Base-by-base conservation (phyloP, 2,329 filamentous ascomycete species). In the Penicillium olsonii region DNA sequence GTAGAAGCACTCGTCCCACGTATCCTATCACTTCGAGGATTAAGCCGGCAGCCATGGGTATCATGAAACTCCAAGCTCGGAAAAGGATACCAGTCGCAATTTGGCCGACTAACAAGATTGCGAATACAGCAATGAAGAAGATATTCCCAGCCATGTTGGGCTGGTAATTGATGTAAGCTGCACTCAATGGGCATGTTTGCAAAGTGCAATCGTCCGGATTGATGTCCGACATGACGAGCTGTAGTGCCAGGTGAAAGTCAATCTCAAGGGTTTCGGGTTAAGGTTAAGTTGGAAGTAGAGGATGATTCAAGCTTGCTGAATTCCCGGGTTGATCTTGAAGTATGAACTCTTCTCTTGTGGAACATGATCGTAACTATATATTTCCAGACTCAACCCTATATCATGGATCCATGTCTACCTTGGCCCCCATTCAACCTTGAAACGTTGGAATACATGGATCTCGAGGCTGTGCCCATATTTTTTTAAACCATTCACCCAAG, bases 1-100 rank as follows among this genome's bases (percentile, higher is more conserved):
- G 77, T 61, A 82, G 78, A 59, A 79, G 69, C 26, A 87, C 68
- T 9, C 85, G 76, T 2, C 79, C 84, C 0, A 66, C 68, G 55
- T 87, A 87, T 10, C 84, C 84, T 19, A 84, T 55, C 12, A 84
- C 67, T 65, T 87, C 84, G 26, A 75, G 72, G 34, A 77, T 41
- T 15, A 81, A 71, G 6, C 84, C 84, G 0, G 78, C 66, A 1
- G 72, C 47, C 70, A 87, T 78, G 37, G 78, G 76, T n/a, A 78
- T 55, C 45, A 73, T 71, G 67, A 83, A 85, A 41, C 70, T 72
- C 48, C 74, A 75, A 10, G 76, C 80, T 42, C 71, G 73, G 45
- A 78, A 76, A 9, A 71, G 76, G 41, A 75, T 45, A 26, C 67
- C 72, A 53, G 75, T 76, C 35, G 69, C 69, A 33, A 64, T 52